Base-by-base conservation (phyloP, 1,284 basidiomycete species). In the Microbotryum violaceum region DNA sequence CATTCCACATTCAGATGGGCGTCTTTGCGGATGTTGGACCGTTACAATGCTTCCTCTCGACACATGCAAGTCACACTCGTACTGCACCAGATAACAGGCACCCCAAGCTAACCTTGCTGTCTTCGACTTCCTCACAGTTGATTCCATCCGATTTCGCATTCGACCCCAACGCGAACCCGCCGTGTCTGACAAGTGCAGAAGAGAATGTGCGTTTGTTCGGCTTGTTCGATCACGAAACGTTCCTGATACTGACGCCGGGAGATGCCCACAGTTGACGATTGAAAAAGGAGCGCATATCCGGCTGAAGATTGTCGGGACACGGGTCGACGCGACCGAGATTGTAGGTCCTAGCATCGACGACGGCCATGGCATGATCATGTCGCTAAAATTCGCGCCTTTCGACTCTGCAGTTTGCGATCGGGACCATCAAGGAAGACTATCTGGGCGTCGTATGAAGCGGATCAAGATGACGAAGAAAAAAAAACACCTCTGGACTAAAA, bases 11-110 rank as follows among this genome's bases (percentile, higher is more conserved):
- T 1, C 72, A 93, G 91, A 97, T 97, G 91, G 93, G 93, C 7
- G 96, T 97, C 78, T 97, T 97, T 70, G 91, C 91, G 55, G 89
- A 94, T 68, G 91, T 94, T 56, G 96, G 96, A 47, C 96, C 94
- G 20, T 75, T 96, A 66, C 84, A 85, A 49, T 89, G 91, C 56
- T 96, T 96, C 74, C 88, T 97, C 25, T 94, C 92, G 21, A 89
- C 90, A 68, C 93, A 97, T 79, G 91, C 96, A 68, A 72, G 85
- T 77, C 59, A 42, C 27, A 48, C 50, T 10, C 33, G 12, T 42
- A 31, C 31, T 10, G 31, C 8, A 31, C 7, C 31, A 31, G 31
- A 8, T 9, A 31, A 31, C 31, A 8, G 8, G 31, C 31, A 10
- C 7, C 31, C 31, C 9, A 2, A 31, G 31, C 31, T 31, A 7